Conservation (phyloP, 1,284 basidiomycete genomes). For the Ustanciosporium gigantosporum region DNA sequence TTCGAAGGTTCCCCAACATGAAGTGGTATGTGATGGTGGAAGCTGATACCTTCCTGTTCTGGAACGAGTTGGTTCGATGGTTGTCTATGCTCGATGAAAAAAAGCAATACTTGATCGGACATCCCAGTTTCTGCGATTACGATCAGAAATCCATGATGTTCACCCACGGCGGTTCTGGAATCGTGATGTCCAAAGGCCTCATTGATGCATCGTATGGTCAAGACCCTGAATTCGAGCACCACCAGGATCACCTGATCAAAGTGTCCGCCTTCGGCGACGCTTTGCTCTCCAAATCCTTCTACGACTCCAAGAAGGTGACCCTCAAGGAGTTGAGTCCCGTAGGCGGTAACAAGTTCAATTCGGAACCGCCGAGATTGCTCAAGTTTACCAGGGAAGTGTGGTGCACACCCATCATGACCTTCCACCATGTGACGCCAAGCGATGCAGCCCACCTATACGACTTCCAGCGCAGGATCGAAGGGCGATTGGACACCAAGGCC, state of each 20-base stretch:
- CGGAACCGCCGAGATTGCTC: constrained; percentile 13
- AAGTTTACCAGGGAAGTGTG: constrained; percentile 13
- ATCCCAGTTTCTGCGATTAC: constrained; percentile 24
- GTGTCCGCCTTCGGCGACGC: constrained; percentile 34
- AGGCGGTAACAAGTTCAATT: constrained; percentile 19
- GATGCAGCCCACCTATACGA: constrained; percentile 24
- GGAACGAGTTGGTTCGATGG: constrained; percentile 21
- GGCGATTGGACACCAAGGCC: constrained; percentile 1
- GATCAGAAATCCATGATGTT: constrained; percentile 22
- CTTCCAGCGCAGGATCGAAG: constrained; percentile 19
- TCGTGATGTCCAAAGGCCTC: constrained; percentile 14
- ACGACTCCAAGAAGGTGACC: constrained; percentile 6
- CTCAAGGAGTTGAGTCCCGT: constrained; percentile 8
- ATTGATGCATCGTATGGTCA: constrained; percentile 21
- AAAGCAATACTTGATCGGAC: constrained; percentile 19
- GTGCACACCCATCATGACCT: constrained; percentile 27
- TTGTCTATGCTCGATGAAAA: constrained; percentile 3
- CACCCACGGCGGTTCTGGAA: constrained; percentile 30
- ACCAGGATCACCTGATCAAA: constrained; percentile 14
- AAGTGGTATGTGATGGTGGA: constrained; percentile 46
- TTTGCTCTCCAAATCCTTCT: constrained; percentile 28
- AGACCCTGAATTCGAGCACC: constrained; percentile 17
- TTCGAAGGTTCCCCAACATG: constrained; percentile 7
- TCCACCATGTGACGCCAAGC: constrained; percentile 34
- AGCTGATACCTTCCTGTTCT: constrained; percentile 46